phyloP scores from a whole-genome alignment of 1,284 basidiomycete species.

The Megacollybia platyphylla region DNA sequence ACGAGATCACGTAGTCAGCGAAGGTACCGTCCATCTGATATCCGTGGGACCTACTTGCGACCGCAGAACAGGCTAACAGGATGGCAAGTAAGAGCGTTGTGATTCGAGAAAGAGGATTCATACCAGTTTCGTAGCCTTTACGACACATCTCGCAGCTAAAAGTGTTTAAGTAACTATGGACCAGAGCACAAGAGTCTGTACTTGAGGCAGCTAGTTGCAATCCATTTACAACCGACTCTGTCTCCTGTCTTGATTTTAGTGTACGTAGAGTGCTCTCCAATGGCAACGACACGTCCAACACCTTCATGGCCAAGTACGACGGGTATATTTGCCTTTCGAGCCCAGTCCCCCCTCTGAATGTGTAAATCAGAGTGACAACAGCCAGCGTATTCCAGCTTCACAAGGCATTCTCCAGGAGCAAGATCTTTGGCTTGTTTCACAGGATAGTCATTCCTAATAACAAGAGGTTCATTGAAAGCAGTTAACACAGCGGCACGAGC shows the following conservation, averaged over 20 bases:
- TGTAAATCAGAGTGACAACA: conserved; percentile 61
- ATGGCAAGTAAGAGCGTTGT: conserved; percentile 3
- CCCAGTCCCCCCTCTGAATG: conserved; percentile 44
- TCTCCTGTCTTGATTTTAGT: conserved; percentile 39
- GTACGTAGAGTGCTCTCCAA: conserved; percentile 38
- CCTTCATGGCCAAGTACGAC: conserved; percentile 67
- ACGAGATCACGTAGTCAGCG: conserved; percentile 36
- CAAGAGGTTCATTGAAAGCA: conserved; percentile 18
- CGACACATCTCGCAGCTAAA: conserved; percentile 46
- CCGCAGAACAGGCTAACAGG: conserved; percentile 25
- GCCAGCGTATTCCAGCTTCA: conserved; percentile 53
- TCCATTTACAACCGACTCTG: conserved; percentile 67
- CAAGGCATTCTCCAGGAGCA: conserved; percentile 51
- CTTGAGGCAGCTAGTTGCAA: conserved; percentile 47
- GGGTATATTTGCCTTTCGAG: conserved; percentile 31
- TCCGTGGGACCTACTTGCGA: conserved; percentile 25
- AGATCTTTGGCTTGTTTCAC: conserved; percentile 48
- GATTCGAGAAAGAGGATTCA: conserved; percentile 10
- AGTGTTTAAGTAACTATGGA: background rate
- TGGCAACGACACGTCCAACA: conserved; percentile 48
- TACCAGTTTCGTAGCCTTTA: conserved; percentile 37
- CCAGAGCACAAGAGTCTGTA: conserved; percentile 7
- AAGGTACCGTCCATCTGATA: conserved; percentile 49
- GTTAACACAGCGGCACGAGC: conserved; percentile 38
- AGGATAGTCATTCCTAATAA: conserved; percentile 23